Evolutionary conservation across 2,329 filamentous ascomycete genomes (phyloP).

Genomic region (Cladosporium sp.): DNA sequence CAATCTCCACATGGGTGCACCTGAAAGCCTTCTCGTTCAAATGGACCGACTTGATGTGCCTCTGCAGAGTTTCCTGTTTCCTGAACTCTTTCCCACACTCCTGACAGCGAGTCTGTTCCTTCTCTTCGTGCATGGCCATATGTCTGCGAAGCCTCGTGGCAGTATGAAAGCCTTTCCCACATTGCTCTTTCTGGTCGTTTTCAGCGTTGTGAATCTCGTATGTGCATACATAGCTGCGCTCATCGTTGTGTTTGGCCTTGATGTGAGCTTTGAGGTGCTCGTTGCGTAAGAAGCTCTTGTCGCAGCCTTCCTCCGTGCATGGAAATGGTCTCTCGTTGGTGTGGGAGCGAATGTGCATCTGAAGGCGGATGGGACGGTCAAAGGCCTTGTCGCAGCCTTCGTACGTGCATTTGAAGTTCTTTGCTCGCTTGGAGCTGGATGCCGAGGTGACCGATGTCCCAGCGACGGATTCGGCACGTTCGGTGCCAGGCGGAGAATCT

Average conservation of each 20-base stretch:
- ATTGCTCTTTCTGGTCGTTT: slow-evolving; percentile 46
- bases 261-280: slow-evolving; percentile 84
- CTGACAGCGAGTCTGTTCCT: slow-evolving; percentile 48
- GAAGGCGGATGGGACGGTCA: slow-evolving; percentile 77
- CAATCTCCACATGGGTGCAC: slow-evolving; percentile 57
- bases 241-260: slow-evolving; percentile 71
- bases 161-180: slow-evolving; percentile 77
- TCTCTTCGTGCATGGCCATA: slow-evolving; percentile 70
- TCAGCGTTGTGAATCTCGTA: slow-evolving; percentile 34
- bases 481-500: slow-evolving; percentile 2
- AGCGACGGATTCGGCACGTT: slow-evolving; percentile 15
- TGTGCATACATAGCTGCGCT: slow-evolving; percentile 68
- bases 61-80: slow-evolving; percentile 80
- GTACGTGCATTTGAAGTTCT: slow-evolving; percentile 72
- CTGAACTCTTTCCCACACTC: slow-evolving; percentile 77
- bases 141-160: slow-evolving; percentile 74
- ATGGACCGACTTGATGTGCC: slow-evolving; percentile 76
- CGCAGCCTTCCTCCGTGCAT: slow-evolving; percentile 67
- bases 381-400: slow-evolving; percentile 76
- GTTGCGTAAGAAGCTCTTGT: slow-evolving; percentile 79
- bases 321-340: slow-evolving; percentile 77
- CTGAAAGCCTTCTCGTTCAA: slow-evolving; percentile 66
- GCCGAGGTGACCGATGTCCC: slow-evolving; percentile 24
- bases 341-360: slow-evolving; percentile 78
- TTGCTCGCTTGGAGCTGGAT: slow-evolving; percentile 50